phyloP scores from a whole-genome alignment of 345 rosid species.

The Ricinus communis region DNA sequence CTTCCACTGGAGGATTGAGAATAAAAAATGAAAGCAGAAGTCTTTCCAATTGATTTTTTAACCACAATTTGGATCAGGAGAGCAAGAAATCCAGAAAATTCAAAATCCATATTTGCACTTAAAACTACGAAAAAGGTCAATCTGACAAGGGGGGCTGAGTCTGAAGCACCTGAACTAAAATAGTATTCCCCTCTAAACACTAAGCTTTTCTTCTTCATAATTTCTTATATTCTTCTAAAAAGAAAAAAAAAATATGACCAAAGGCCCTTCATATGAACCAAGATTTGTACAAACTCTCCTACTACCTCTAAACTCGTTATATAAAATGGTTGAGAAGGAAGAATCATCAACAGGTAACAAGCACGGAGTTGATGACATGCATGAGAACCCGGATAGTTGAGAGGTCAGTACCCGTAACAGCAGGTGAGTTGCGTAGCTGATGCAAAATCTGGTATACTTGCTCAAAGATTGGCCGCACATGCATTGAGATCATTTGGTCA shows the following conservation, averaged over 20 bases:
- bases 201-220: background rate
- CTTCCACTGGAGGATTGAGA: too few species aligned
- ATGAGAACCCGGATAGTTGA: constrained; percentile 57
- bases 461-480: constrained; percentile 66
- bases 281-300: constrained; percentile 10
- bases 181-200: background rate
- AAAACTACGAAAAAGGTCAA: background rate
- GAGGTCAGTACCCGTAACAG: constrained; percentile 41
- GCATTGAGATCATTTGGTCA: constrained; percentile 61
- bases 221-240: background rate
- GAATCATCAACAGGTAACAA: constrained; percentile 58
- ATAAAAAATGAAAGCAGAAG: too few species aligned
- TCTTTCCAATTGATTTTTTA: too few species aligned
- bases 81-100: too few species aligned
- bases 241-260: background rate
- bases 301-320: constrained; percentile 14
- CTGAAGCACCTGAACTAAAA: background rate
- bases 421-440: constrained; percentile 50
- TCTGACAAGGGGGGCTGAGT: background rate
- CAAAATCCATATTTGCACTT: too few species aligned
- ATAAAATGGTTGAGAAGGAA: constrained; percentile 1
- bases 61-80: too few species aligned
- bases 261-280: background rate
- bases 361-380: constrained; percentile 71
- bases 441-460: constrained; percentile 70